A percentile compares a stretch with the other conserved stretches of the same genome.
Conservation (phyloP, 1,139 yeast species). For the Candida neerlandica region DNA sequence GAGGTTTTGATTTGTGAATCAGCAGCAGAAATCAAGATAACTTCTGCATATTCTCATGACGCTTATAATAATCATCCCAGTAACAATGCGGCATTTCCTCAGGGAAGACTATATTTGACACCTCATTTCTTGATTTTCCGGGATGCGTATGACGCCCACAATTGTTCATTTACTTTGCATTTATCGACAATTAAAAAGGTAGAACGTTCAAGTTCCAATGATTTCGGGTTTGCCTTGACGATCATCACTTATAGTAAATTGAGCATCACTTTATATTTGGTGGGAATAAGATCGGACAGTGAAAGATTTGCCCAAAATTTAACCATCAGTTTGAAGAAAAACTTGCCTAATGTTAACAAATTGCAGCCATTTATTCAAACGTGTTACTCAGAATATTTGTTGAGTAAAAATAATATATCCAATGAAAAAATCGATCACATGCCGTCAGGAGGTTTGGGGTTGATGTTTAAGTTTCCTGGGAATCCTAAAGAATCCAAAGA, state of each 20-base stretch:
- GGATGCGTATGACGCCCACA: conserved; percentile 67
- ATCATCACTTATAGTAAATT: conserved; percentile 70
- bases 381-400: conserved; percentile 83
- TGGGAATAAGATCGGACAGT: conserved; percentile 77
- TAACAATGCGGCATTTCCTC: conserved; percentile 29
- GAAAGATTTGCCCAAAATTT: conserved; percentile 77
- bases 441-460: conserved; percentile 86
- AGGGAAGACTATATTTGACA: conserved; percentile 70
- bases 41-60: conserved; percentile 36
- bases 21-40: conserved; percentile 65
- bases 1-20: conserved; percentile 70
- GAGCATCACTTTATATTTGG: conserved; percentile 66
- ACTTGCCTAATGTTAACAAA: conserved; percentile 61
- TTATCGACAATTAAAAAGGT: conserved; percentile 80
- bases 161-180: conserved; percentile 72
- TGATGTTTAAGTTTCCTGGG: conserved; percentile 85
- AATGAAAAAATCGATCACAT: conserved; percentile 49
- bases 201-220: conserved; percentile 76
- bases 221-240: conserved; percentile 80
- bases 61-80: conserved; percentile 23
- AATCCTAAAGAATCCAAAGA: conserved; percentile 77
- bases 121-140: conserved; percentile 75
- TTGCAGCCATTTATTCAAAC: conserved; percentile 69
- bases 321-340: conserved; percentile 63
- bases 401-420: conserved; percentile 59